phyloP scores from a whole-genome alignment of 1,284 basidiomycete genomes.

The Erythrobasidium hasegawianum region DNA sequence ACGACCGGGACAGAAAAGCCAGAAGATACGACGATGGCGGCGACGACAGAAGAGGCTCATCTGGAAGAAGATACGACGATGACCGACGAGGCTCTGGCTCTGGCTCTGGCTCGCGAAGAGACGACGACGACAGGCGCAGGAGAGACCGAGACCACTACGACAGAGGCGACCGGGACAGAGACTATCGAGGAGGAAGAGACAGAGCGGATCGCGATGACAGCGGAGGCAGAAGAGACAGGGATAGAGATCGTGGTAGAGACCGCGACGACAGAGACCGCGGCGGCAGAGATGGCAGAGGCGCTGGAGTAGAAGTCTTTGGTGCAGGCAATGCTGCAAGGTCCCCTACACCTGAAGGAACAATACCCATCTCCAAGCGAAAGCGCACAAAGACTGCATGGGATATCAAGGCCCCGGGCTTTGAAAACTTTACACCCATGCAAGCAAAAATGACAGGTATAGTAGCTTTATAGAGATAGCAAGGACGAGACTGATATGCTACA shows the following conservation, averaged over 20 bases:
- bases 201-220: slow-evolving; percentile 45
- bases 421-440: slow-evolving; percentile 87
- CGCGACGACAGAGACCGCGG: slow-evolving; percentile 44
- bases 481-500: no score
- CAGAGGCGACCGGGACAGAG: slow-evolving; percentile 27
- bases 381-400: slow-evolving; percentile 92
- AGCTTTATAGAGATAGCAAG: neutral
- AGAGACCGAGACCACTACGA: slow-evolving; percentile 15
- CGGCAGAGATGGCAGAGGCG: slow-evolving; percentile 51
- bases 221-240: slow-evolving; percentile 52
- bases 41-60: slow-evolving; percentile 46
- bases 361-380: slow-evolving; percentile 77
- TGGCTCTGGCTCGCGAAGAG: slow-evolving; percentile 17
- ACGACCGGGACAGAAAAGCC: slow-evolving; percentile 54
- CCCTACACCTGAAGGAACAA: slow-evolving; percentile 81
- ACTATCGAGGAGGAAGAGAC: slow-evolving; percentile 45
- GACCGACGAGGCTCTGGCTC: slow-evolving; percentile 47
- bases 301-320: slow-evolving; percentile 46
- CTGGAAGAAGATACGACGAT: slow-evolving; percentile 57
- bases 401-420: slow-evolving; percentile 89
- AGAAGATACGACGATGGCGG: slow-evolving; percentile 53
- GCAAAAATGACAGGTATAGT: slow-evolving; percentile 86
- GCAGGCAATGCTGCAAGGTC: slow-evolving; percentile 68
- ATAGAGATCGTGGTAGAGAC: slow-evolving; percentile 49
- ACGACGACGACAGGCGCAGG: slow-evolving; percentile 51